Evolutionary conservation across 2,329 filamentous ascomycete genomes (phyloP).

Genomic region (Fusarium euwallaceae): DNA sequence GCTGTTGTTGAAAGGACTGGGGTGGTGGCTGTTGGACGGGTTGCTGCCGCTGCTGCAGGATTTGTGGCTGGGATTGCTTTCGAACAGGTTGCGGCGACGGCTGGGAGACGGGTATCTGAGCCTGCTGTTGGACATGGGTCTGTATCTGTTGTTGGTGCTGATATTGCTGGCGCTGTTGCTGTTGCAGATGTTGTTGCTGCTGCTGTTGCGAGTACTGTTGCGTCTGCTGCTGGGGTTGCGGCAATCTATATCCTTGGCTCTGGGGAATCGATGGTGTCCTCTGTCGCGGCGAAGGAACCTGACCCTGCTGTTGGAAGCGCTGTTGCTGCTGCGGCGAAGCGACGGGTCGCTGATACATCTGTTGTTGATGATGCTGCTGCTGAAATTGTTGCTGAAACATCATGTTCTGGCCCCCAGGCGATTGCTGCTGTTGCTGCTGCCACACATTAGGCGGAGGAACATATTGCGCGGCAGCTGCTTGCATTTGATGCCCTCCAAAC

Average conservation of each 20-base stretch:
- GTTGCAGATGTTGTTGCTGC: constrained; percentile 19
- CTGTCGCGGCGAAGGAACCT: constrained; percentile 39
- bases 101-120: constrained; percentile 11
- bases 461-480: constrained; percentile 43
- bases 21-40: constrained; percentile 33
- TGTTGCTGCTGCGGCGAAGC: constrained; percentile 41
- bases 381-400: constrained; percentile 50
- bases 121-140: constrained; percentile 28
- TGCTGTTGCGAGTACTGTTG: constrained; percentile 39
- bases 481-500: constrained; percentile 38
- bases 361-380: constrained; percentile 53
- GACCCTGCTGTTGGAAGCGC: constrained; percentile 29
- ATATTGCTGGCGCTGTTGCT: constrained; percentile 27
- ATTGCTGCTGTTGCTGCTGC: constrained; percentile 53
- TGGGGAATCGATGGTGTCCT: constrained; percentile 41
- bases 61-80: constrained; percentile 22
- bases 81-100: constrained; percentile 29
- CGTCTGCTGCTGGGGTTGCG: constrained; percentile 35
- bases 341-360: constrained; percentile 51
- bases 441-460: constrained; percentile 47
- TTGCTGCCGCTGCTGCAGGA: constrained; percentile 13
- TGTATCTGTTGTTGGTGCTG: constrained; percentile 34
- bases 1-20: constrained; percentile 23
- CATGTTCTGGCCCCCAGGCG: constrained; percentile 40
- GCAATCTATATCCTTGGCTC: constrained; percentile 39